A percentile compares a stretch with the other conserved stretches of the same genome.
phyloP scores from a whole-genome alignment of 176 grass and related monocot genomes.

The Carex kokanica region DNA sequence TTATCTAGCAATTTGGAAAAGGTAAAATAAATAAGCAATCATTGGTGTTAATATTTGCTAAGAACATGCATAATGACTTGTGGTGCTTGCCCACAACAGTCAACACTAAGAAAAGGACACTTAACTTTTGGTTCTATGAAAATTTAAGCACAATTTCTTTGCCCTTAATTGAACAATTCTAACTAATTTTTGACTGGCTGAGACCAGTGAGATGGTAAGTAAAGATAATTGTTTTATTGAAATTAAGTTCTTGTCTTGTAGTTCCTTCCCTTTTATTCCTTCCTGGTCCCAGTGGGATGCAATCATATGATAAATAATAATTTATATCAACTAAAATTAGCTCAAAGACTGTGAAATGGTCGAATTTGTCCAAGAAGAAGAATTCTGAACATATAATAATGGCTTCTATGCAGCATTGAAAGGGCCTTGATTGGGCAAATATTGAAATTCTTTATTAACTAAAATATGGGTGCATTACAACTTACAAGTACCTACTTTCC shows the following conservation, averaged over 20 bases:
- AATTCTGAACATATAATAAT: constrained; percentile 13
- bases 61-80: not conserved
- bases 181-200: too few species aligned
- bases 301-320: not conserved
- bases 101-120: not conserved
- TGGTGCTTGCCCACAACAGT: not conserved
- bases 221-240: not conserved
- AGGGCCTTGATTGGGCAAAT: not conserved
- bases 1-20: not conserved
- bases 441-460: not conserved
- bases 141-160: not conserved
- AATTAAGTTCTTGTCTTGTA: not conserved
- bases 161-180: not conserved
- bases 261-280: not conserved
- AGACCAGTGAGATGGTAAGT: not conserved
- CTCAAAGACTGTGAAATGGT: constrained; percentile 21
- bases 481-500: not conserved
- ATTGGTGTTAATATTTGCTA: not conserved
- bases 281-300: not conserved
- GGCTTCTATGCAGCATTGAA: not conserved
- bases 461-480: not conserved
- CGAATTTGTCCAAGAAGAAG: constrained; percentile 1
- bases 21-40: not conserved
- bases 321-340: not conserved
- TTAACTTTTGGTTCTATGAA: not conserved